Evolutionary conservation across 2,329 filamentous ascomycete species (phyloP).

Genomic region (Venturia oleaginea): DNA sequence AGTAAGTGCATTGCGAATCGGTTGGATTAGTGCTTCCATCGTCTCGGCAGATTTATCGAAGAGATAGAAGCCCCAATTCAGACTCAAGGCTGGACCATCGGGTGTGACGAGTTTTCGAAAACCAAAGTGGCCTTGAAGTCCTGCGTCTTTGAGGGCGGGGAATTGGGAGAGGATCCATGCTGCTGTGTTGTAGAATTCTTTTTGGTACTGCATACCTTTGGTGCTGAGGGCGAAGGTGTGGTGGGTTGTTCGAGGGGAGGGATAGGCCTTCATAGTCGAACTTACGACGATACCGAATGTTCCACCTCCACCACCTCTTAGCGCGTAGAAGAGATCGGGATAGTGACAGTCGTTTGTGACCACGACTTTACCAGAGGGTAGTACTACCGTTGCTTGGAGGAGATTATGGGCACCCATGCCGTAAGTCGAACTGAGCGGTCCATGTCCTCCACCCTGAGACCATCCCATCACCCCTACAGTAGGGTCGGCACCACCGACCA

Average conservation of each 20-base stretch:
- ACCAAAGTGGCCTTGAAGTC: constrained; percentile 4
- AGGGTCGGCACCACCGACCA: constrained; percentile 10
- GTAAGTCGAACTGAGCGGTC: constrained; percentile 31
- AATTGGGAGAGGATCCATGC: constrained; percentile 9
- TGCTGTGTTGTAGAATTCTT: constrained; percentile 3
- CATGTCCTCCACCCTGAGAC: constrained; percentile 33
- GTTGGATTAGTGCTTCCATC: not conserved
- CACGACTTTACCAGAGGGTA: constrained; percentile 28
- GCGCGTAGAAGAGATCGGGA: constrained; percentile 17
- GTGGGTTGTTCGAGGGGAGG: constrained; percentile 1
- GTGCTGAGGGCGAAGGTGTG: not conserved
- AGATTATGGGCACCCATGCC: constrained; percentile 33
- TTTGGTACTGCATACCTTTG: not conserved
- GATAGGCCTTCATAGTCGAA: constrained; percentile 26
- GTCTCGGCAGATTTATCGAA: not conserved
- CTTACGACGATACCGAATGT: constrained; percentile 25
- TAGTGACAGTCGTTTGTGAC: constrained; percentile 28
- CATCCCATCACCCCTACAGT: constrained; percentile 23
- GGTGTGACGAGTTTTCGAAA: not conserved
- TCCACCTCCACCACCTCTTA: constrained; percentile 14
- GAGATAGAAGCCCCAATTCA: constrained; percentile 4
- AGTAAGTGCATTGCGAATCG: not conserved
- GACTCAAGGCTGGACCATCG: not conserved
- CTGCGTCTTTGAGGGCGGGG: constrained; percentile 10
- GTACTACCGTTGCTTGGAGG: constrained; percentile 34